A percentile compares a stretch with the other conserved stretches of the same genome.
Evolutionary conservation across 2,329 filamentous ascomycete species (phyloP).

Genomic region (Cryphonectria nitschkei): DNA sequence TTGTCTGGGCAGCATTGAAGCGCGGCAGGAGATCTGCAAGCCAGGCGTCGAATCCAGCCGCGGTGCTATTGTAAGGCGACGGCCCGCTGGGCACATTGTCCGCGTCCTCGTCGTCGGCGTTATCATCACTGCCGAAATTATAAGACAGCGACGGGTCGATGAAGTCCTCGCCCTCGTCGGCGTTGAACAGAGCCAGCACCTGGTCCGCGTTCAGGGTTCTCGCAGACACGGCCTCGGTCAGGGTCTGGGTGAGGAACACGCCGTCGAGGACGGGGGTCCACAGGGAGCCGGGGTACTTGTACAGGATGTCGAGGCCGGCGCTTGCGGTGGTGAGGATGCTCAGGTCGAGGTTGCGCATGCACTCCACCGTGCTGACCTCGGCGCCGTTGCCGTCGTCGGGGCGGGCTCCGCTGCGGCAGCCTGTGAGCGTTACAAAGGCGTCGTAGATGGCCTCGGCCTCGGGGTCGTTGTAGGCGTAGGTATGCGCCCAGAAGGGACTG

Average conservation of each 20-base stretch:
- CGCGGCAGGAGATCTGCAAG: constrained; percentile 13
- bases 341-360: constrained; percentile 2
- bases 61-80: constrained; percentile 10
- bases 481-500: constrained; percentile 9
- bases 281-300: not conserved
- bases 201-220: not conserved
- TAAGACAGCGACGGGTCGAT: not conserved
- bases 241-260: not conserved
- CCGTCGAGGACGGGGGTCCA: constrained; percentile 13
- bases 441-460: not conserved
- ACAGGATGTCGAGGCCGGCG: not conserved
- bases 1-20: not conserved
- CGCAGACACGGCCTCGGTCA: not conserved
- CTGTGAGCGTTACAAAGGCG: not conserved
- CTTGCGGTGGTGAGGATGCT: constrained; percentile 1
- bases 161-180: constrained; percentile 4
- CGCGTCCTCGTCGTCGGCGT: too few species aligned
- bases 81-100: too few species aligned
- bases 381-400: not conserved
- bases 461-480: constrained; percentile 9
- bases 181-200: constrained; percentile 11
- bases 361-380: constrained; percentile 1
- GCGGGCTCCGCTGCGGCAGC: not conserved
- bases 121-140: too few species aligned
- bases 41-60: constrained; percentile 9